Percentiles rank a stretch among this genome's conserved stretches.
Evolutionary conservation across 2,329 filamentous ascomycete species (phyloP).

Genomic region (Colletotrichum higginsianum): DNA sequence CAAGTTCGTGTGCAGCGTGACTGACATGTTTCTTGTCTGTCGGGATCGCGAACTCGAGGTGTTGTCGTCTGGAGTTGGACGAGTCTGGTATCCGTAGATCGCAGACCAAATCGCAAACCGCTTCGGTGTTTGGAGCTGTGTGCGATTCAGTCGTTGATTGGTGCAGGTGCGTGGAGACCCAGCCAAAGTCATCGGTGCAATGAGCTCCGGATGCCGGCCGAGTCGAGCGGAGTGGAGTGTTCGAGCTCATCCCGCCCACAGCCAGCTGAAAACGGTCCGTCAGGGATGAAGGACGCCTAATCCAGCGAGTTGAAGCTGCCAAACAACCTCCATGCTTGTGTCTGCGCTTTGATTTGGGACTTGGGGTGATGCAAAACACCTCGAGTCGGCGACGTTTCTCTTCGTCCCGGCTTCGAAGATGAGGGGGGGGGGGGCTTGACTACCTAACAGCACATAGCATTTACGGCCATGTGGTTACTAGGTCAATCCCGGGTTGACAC

Average conservation of each 20-base stretch:
- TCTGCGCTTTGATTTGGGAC: neutral
- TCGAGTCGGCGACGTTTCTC: neutral
- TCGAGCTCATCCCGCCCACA: neutral
- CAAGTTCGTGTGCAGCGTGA: constrained; percentile 86
- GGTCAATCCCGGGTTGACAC: neutral
- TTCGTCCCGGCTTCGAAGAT: neutral
- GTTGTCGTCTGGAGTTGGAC: constrained; percentile 14
- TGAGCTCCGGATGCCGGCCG: constrained; percentile 29
- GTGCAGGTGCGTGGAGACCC: neutral
- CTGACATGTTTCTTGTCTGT: constrained; percentile 65
- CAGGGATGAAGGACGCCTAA: neutral
- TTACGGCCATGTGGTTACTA: neutral
- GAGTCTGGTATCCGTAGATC: neutral
- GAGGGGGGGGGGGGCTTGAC: neutral
- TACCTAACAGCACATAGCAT: neutral
- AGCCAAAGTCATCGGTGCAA: constrained; percentile 12
- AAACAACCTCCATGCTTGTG: neutral
- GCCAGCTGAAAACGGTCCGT: neutral
- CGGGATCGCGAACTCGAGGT: constrained; percentile 6
- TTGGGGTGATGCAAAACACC: neutral
- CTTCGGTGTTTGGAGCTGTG: constrained; percentile 29
- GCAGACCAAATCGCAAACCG: neutral
- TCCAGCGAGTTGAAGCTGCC: neutral
- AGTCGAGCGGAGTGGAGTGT: neutral
- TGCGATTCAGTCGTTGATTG: constrained; percentile 11